Evolutionary conservation across 257 asterid species (phyloP).

Genomic region (Nicotiana tabacum): DNA sequence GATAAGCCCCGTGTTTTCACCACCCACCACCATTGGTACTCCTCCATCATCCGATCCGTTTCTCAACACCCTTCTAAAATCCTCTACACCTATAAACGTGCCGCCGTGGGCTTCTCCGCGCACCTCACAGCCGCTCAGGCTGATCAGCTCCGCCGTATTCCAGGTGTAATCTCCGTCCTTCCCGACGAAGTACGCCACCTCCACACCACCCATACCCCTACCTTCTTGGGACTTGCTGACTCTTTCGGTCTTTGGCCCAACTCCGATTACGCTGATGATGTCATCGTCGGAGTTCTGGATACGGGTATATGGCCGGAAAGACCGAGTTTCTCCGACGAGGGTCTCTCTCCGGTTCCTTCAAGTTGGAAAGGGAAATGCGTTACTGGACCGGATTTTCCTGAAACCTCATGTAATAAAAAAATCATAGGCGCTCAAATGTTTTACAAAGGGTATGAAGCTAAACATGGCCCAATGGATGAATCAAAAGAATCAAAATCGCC

Average conservation of each 20-base stretch:
- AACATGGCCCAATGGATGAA: conserved; percentile 35
- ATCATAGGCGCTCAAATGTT: conserved; percentile 74
- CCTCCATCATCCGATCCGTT: conserved; percentile 58
- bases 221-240: conserved; percentile 57
- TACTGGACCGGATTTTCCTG: conserved; percentile 50
- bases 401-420: conserved; percentile 51
- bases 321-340: conserved; percentile 74
- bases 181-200: conserved; percentile 57
- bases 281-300: conserved; percentile 73
- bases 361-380: conserved; percentile 79
- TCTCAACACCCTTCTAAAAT: conserved; percentile 44
- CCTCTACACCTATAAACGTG: conserved; percentile 62
- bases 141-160: conserved; percentile 32
- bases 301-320: conserved; percentile 98
- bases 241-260: conserved; percentile 86
- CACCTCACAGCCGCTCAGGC: conserved; percentile 57
- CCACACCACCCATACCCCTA: conserved; percentile 86
- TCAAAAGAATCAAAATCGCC: conserved; percentile 52
- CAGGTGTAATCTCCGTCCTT: conserved; percentile 60
- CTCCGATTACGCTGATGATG: conserved; percentile 76
- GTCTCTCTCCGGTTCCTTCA: conserved; percentile 57
- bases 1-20: conserved; percentile 58
- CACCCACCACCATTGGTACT: conserved; percentile 72
- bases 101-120: conserved; percentile 77
- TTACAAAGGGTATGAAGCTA: conserved; percentile 57